phyloP scores from a whole-genome alignment of 768 basidiomycete species.

The Tricholoma furcatifolium region DNA sequence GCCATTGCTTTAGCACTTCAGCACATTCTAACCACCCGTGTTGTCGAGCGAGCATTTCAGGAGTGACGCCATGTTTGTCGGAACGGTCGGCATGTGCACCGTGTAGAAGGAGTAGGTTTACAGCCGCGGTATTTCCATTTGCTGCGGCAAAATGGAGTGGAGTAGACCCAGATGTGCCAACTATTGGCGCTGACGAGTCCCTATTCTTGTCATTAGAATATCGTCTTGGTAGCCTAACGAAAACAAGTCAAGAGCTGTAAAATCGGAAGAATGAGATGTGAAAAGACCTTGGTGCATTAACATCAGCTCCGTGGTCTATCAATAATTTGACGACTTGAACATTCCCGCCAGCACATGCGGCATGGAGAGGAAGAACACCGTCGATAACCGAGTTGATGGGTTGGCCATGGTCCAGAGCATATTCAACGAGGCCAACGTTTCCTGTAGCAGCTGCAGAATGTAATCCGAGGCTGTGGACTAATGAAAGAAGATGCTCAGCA shows the following conservation, averaged over 20 bases:
- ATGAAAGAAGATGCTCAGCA: slow-evolving; percentile 3
- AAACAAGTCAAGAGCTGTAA: slow-evolving; percentile 1
- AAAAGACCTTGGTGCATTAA: slow-evolving; percentile 85
- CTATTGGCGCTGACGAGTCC: slow-evolving; percentile 65
- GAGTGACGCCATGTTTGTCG: slow-evolving; percentile 92
- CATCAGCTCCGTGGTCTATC: slow-evolving; percentile 95
- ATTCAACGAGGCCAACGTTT: slow-evolving; percentile 90
- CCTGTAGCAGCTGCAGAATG: slow-evolving; percentile 81
- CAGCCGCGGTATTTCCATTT: slow-evolving; percentile 82
- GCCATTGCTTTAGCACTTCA: slow-evolving; percentile 66
- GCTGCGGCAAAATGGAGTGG: slow-evolving; percentile 97
- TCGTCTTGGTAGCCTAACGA: slow-evolving; percentile 62
- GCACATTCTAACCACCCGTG: slow-evolving; percentile 82
- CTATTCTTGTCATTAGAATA: slow-evolving; percentile 71
- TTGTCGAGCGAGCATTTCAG: slow-evolving; percentile 78
- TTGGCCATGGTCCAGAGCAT: slow-evolving; percentile 91
- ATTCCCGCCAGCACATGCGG: slow-evolving; percentile 89
- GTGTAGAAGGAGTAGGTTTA: slow-evolving; percentile 76
- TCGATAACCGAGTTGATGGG: slow-evolving; percentile 95
- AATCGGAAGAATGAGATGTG: slow-evolving; percentile 7
- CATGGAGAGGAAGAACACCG: slow-evolving; percentile 95
- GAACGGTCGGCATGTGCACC: slow-evolving; percentile 79
- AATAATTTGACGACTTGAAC: slow-evolving; percentile 85
- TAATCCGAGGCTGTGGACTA: slow-evolving; percentile 75
- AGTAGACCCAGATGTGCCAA: slow-evolving; percentile 85